Conservation (phyloP, 805 yeast genomes). For the Debaryomyces hansenii region DNA sequence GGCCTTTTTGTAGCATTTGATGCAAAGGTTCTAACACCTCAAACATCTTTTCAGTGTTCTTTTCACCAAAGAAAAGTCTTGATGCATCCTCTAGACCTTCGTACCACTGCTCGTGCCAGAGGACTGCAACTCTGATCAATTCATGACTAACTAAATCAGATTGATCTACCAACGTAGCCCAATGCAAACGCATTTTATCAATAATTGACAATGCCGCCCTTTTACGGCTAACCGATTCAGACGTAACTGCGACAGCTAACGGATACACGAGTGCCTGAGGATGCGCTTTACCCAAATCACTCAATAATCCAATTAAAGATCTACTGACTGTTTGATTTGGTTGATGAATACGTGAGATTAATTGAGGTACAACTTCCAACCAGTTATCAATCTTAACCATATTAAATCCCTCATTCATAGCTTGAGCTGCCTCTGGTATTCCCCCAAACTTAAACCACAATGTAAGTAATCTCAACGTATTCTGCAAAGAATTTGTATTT, state of each 20-base stretch:
- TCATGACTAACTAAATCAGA: slow-evolving; percentile 94
- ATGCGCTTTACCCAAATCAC: slow-evolving; percentile 90
- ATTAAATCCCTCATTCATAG: slow-evolving; percentile 86
- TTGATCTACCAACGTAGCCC: slow-evolving; percentile 82
- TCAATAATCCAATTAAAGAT: slow-evolving; percentile 73
- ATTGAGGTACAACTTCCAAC: slow-evolving; percentile 93
- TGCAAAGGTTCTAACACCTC: slow-evolving; percentile 88
- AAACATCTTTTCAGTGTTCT: slow-evolving; percentile 92
- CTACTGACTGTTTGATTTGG: slow-evolving; percentile 83
- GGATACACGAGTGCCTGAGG: slow-evolving; percentile 98
- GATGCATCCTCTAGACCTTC: slow-evolving; percentile 98
- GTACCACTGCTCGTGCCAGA: slow-evolving; percentile 98
- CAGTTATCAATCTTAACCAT: slow-evolving; percentile 90
- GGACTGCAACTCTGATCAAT: slow-evolving; percentile 87
- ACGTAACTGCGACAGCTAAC: slow-evolving; percentile 90
- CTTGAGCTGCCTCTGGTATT: slow-evolving; percentile 82
- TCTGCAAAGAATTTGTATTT: slow-evolving; percentile 84
- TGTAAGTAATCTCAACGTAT: slow-evolving; percentile 83
- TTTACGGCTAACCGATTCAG: slow-evolving; percentile 87
- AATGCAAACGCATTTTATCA: slow-evolving; percentile 88
- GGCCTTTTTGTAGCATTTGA: slow-evolving; percentile 78
- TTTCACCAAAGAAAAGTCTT: slow-evolving; percentile 88
- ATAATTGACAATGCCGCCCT: slow-evolving; percentile 89
- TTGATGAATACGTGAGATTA: slow-evolving; percentile 95
- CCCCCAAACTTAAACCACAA: slow-evolving; percentile 98